These are phyloP conservation scores for Chlorella vulgaris DNA, from an alignment of 139 green algal genomes.

Conservation along the genomic window DNA sequence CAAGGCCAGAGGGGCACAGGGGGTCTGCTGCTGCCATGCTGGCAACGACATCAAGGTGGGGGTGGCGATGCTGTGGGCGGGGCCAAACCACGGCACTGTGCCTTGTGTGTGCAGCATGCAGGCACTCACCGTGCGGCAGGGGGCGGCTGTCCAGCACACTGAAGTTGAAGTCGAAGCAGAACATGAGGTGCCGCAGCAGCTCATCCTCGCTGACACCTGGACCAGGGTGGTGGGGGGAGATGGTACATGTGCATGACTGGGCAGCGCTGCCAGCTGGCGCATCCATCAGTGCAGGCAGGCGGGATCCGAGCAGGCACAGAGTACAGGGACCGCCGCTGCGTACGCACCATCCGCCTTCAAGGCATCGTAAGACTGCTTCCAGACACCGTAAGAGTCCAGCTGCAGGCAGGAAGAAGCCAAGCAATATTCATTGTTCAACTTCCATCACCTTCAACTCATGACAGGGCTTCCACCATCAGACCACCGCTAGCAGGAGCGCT, in stretches of 20 bases:
- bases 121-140: conserved; percentile 21
- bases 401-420: background rate
- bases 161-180: conserved; percentile 37
- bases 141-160: conserved; percentile 15
- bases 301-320: background rate
- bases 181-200: conserved; percentile 39
- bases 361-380: background rate
- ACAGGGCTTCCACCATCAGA: no score
- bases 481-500: no score
- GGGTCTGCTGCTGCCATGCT: no score
- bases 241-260: background rate
- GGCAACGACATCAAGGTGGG: no score
- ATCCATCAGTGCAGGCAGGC: background rate
- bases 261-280: background rate
- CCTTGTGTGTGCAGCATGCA: no score
- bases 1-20: no score
- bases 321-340: background rate
- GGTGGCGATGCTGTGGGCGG: no score
- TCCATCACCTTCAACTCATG: no score
- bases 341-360: conserved; percentile 1
- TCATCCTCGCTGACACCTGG: conserved; percentile 30
- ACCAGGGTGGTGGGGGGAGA: background rate
- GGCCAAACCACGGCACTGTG: no score
- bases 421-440: no score
- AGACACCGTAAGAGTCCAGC: conserved; percentile 14